phyloP scores from a whole-genome alignment of 179 eudicot genomes.

The Actinidia chinensis region DNA sequence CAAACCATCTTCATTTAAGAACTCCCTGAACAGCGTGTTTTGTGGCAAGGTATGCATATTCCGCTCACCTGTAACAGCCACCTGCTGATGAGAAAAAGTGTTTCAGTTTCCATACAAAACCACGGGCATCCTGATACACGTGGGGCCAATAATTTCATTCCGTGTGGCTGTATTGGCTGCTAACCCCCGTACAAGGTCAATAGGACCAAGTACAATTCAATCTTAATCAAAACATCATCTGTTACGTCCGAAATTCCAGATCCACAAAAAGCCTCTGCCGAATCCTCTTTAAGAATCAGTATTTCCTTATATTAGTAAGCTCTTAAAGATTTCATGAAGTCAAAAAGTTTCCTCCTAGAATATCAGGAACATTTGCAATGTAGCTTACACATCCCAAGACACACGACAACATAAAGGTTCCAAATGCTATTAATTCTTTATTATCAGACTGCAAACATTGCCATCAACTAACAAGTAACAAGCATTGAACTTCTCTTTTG shows the following conservation, averaged over 20 bases:
- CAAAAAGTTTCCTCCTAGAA: conserved; percentile 59
- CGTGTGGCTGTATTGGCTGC: conserved; percentile 78
- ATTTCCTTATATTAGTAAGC: conserved; percentile 48
- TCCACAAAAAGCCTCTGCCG: conserved; percentile 36
- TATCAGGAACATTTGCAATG: conserved; percentile 46
- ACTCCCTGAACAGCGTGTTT: conserved; percentile 68
- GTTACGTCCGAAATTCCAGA: conserved; percentile 69
- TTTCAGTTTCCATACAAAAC: conserved; percentile 87
- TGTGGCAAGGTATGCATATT: conserved; percentile 45
- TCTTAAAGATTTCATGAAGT: conserved; percentile 85
- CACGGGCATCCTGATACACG: conserved; percentile 78
- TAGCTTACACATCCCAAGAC: conserved; percentile 67
- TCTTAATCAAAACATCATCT: conserved; percentile 66
- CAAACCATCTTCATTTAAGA: conserved; percentile 65
- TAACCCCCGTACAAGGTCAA: conserved; percentile 71
- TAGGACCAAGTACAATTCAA: conserved; percentile 52
- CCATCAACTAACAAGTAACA: conserved; percentile 26
- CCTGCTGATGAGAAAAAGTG: conserved; percentile 91
- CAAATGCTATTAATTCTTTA: conserved; percentile 36
- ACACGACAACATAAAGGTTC: conserved; percentile 76
- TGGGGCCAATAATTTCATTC: conserved; percentile 64
- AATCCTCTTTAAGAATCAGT: conserved; percentile 39
- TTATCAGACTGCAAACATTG: conserved; percentile 18
- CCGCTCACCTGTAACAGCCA: conserved; percentile 95
- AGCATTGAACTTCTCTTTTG: conserved; percentile 56